A percentile compares a stretch with the other conserved stretches of the same genome.
Conservation (phyloP, 2,329 filamentous ascomycete genomes). For the Arachnomyces sp. region DNA sequence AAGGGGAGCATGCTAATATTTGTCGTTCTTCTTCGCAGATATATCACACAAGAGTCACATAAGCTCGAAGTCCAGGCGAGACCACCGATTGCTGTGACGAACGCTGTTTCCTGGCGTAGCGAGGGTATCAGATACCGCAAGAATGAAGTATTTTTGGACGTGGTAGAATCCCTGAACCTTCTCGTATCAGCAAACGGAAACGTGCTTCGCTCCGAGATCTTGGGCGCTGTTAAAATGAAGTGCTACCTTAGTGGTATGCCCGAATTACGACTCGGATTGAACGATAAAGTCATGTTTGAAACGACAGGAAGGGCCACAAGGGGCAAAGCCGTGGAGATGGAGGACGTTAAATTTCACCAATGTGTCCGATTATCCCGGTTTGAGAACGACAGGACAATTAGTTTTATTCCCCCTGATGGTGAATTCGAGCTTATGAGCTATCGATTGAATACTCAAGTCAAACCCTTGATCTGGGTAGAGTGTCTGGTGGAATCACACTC, state of each 20-base stretch:
- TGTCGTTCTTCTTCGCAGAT: conserved; percentile 36
- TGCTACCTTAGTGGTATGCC: conserved; percentile 98
- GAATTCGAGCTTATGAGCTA: conserved; percentile 99
- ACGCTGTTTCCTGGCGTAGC: conserved; percentile 94
- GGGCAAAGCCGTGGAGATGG: conserved; percentile 98
- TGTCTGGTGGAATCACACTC: conserved; percentile 95
- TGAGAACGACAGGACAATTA: conserved; percentile 97
- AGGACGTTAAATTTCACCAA: conserved; percentile 99
- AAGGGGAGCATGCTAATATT: conserved; percentile 4
- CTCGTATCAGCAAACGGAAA: conserved; percentile 91
- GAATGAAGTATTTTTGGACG: conserved; percentile 98
- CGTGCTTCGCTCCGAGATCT: conserved; percentile 88
- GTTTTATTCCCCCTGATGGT: conserved; percentile 95
- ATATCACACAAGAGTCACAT: conserved; percentile 98
- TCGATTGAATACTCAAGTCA: conserved; percentile 95
- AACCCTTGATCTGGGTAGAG: conserved; percentile 97
- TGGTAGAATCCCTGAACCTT: conserved; percentile 92
- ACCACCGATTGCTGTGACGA: conserved; percentile 94
- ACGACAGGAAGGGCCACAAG: conserved; percentile 87
- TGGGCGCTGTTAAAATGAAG: conserved; percentile 98
- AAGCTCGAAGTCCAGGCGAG: conserved; percentile 95
- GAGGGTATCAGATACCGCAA: conserved; percentile 98
- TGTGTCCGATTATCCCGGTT: conserved; percentile 92
- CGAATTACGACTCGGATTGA: conserved; percentile 83
- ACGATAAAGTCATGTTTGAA: conserved; percentile 99